phyloP scores from a whole-genome alignment of 228 moss, liverwort and hornwort genomes.

The Sphagnum magellanicum region DNA sequence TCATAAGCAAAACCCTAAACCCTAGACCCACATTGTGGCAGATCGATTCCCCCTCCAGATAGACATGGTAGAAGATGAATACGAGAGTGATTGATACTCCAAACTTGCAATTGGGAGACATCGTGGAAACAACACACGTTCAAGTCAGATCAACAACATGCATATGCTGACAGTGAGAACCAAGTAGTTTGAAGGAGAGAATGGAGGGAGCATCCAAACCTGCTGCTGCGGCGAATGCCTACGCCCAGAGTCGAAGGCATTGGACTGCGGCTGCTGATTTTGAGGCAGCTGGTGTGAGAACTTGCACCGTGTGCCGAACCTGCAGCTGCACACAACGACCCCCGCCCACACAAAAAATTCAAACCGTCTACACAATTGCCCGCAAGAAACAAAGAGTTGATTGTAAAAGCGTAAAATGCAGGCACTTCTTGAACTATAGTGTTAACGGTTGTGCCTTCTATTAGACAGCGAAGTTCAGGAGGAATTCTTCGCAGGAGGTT shows the following conservation, averaged over 20 bases:
- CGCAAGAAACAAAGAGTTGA: background rate
- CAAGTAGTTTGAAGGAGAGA: background rate
- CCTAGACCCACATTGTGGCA: too few species aligned
- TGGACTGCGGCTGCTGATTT: slow-evolving; percentile 53
- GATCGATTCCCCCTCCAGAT: too few species aligned
- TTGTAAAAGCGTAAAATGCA: background rate
- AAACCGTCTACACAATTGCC: background rate
- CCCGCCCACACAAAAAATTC: too few species aligned
- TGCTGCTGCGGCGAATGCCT: slow-evolving; percentile 39
- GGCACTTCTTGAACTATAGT: background rate
- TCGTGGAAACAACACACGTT: too few species aligned
- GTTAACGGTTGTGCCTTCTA: background rate
- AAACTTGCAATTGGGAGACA: too few species aligned
- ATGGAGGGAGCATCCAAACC: slow-evolving; percentile 15
- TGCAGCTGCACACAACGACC: slow-evolving; percentile 49
- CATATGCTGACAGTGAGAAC: too few species aligned
- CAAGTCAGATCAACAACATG: too few species aligned
- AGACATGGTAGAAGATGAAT: too few species aligned
- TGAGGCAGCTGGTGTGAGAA: slow-evolving; percentile 54
- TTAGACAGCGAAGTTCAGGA: background rate
- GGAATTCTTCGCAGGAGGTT: too few species aligned
- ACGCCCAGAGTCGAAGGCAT: slow-evolving; percentile 23
- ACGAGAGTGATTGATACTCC: too few species aligned
- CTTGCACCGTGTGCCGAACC: slow-evolving; percentile 85
- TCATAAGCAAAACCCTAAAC: too few species aligned